phyloP scores from a whole-genome alignment of 139 green algal species.

The Raphidocelis subcapitata region DNA sequence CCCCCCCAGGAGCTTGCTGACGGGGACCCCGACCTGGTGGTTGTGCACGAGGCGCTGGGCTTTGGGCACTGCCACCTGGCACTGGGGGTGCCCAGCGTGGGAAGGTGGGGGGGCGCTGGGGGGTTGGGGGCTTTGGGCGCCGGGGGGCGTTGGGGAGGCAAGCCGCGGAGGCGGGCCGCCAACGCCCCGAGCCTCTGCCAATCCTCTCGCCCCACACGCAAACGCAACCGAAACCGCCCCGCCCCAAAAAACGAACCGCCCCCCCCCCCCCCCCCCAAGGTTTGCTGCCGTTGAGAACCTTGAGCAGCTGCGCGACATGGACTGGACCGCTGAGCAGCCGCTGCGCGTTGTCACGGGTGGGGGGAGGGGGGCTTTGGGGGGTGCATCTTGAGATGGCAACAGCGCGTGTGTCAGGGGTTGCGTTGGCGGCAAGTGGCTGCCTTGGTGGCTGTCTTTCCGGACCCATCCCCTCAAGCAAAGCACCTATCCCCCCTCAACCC shows the following conservation, averaged over 20 bases:
- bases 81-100: conserved; percentile 84
- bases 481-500: too few species aligned
- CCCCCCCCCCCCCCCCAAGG: too few species aligned
- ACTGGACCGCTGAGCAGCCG: conserved; percentile 76
- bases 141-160: neutral
- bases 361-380: neutral
- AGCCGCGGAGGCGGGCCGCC: neutral
- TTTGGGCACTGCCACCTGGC: conserved; percentile 96
- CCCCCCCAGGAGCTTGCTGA: conserved; percentile 42
- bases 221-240: conserved; percentile 41
- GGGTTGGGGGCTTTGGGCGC: too few species aligned
- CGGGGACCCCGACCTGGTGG: conserved; percentile 71
- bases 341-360: conserved; percentile 66
- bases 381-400: too few species aligned
- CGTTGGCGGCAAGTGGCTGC: neutral
- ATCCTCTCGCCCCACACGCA: neutral
- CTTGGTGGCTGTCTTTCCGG: neutral
- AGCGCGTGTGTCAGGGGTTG: too few species aligned
- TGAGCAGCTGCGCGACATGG: conserved; percentile 73
- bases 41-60: conserved; percentile 90
- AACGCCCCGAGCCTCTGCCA: neutral
- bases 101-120: conserved; percentile 55
- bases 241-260: too few species aligned
- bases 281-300: conserved; percentile 70
- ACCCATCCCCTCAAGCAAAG: neutral